Evolutionary conservation across 2,329 filamentous ascomycete genomes (phyloP).

Genomic region (Dactylellina drechsleri): DNA sequence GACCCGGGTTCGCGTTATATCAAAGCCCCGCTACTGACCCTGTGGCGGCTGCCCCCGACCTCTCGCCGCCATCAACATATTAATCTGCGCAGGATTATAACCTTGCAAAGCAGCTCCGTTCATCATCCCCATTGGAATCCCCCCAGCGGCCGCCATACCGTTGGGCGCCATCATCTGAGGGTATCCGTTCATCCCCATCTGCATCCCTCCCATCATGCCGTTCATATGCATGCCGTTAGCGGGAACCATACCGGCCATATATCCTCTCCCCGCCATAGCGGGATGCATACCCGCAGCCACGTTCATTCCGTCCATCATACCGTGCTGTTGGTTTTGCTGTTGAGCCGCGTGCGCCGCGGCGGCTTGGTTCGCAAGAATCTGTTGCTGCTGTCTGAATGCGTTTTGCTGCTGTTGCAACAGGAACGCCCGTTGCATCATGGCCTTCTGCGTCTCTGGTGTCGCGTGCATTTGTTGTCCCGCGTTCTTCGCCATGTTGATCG

Average conservation of each 20-base stretch:
- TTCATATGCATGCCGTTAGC: conserved; percentile 49
- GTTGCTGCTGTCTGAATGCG: conserved; percentile 26
- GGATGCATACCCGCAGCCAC: conserved; percentile 35
- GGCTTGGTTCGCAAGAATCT: conserved; percentile 30
- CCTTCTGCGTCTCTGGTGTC: conserved; percentile 41
- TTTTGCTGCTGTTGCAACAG: conserved; percentile 41
- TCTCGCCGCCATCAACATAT: conserved; percentile 55
- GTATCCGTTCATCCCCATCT: conserved; percentile 48
- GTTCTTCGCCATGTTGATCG: conserved; percentile 44
- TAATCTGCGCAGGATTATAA: conserved; percentile 54
- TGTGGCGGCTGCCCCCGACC: conserved; percentile 54
- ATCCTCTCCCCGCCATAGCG: conserved; percentile 38
- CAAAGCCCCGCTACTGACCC: conserved; percentile 23
- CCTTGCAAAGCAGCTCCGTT: conserved; percentile 48
- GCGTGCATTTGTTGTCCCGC: conserved; percentile 47
- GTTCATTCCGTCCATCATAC: conserved; percentile 48
- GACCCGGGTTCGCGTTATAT: not conserved
- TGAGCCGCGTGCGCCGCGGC: conserved; percentile 34
- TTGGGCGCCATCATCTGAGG: conserved; percentile 51
- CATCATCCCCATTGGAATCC: conserved; percentile 50
- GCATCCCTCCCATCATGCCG: conserved; percentile 42
- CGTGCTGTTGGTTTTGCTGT: conserved; percentile 41
- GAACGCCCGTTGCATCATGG: conserved; percentile 53
- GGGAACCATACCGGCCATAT: conserved; percentile 27
- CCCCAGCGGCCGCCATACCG: conserved; percentile 49